Evolutionary conservation across 495 filamentous ascomycete species (phyloP), one percentile per base, ranked within the genome.

Genomic region (Hypoxylon lienhwacheense): DNA sequence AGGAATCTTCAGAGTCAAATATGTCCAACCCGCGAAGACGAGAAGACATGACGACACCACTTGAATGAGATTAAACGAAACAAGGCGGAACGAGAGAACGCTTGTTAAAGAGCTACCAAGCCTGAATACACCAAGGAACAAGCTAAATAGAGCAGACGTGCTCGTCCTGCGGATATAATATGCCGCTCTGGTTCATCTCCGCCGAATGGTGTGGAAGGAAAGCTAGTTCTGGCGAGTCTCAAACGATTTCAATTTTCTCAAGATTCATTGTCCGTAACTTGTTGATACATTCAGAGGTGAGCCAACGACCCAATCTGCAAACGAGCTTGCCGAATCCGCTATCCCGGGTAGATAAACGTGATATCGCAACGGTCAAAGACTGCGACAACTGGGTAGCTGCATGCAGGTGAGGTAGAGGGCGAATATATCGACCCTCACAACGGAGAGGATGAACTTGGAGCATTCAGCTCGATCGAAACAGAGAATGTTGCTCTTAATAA

Each of bases 21-120:
- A 22, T 19, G 47, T 61, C 58, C 17, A 54, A 29, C 15, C 58
- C 65, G 11, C 62, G 61, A 54, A 65, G 58, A 25, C 59, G 58
- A 35, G 67, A 73, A 59, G 67, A 64, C 70, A 73, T 75, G 47
- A 61, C 63, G 61, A 48, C 22, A 51, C 25, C 15, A 33, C n/a
- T n/a, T n/a, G 34, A 43, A 17, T 12, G 26, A 25, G 32, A 12
- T 19, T 40, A 42, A 33, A 47, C 12, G 39, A 17, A 14, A 35
- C 16, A 25, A 14, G 37, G 45, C 19, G n/a, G 42, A 21, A 17
- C 35, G 26, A 47, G 49, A 5, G 47, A 50, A 62, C 47, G 56
- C 54, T 56, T 51, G 45, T 59, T 40, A 45, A 34, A 16, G 21
- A 45, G 17, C 4, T 37, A 48, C 15, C 17, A 35, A 16, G 28